Evolutionary conservation across 345 rosid genomes (phyloP).

Genomic region (Ceriops zippeliana): DNA sequence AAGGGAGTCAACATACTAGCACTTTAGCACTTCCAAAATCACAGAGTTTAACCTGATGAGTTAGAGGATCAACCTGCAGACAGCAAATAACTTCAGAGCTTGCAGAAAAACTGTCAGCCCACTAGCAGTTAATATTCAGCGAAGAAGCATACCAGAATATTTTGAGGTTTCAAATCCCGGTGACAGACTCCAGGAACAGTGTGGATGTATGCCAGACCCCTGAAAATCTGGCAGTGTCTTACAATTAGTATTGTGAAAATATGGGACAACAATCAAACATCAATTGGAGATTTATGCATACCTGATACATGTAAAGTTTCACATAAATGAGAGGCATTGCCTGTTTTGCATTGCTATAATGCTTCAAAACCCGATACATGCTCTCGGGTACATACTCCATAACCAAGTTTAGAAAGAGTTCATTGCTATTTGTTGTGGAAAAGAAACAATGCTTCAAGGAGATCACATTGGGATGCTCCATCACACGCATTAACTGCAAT

Average conservation of each 20-base stretch:
- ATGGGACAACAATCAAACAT: constrained; percentile 8
- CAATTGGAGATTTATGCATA: constrained; percentile 13
- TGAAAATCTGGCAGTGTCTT: constrained; percentile 49
- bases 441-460: constrained; percentile 88
- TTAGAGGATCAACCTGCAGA: constrained; percentile 86
- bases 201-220: constrained; percentile 82
- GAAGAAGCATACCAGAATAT: constrained; percentile 60
- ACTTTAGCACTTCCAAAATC: constrained; percentile 96
- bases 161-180: constrained; percentile 88
- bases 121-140: neutral
- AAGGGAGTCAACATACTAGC: constrained; percentile 43
- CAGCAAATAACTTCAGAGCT: constrained; percentile 12
- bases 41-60: constrained; percentile 48
- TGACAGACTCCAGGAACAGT: constrained; percentile 82
- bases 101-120: neutral
- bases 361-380: constrained; percentile 79
- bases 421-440: constrained; percentile 74
- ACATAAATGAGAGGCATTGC: constrained; percentile 81
- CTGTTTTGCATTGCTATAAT: constrained; percentile 72
- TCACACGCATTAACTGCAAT: constrained; percentile 57
- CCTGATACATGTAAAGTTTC: constrained; percentile 85
- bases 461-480: constrained; percentile 86
- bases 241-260: constrained; percentile 6
- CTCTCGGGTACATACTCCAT: constrained; percentile 93
- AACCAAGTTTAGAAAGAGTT: constrained; percentile 80